Base-by-base conservation (phyloP, 1,139 yeast species). In the Barnettozyma hawaiiensis region DNA sequence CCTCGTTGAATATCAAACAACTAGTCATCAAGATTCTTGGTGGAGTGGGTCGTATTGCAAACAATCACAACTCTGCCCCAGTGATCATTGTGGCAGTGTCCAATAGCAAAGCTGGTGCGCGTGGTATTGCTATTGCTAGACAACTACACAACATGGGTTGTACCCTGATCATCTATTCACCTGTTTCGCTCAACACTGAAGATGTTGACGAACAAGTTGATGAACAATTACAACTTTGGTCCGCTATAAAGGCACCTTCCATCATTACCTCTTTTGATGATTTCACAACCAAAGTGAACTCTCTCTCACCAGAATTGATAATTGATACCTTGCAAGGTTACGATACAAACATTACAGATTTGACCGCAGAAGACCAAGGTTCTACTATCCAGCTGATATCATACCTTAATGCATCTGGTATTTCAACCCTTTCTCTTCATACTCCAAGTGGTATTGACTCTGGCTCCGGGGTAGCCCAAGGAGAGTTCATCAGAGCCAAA, bases 361-460 rank as follows among this genome's bases (percentile, higher is more conserved):
- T 74, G 40, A 63, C 70, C 55, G 75, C 64, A 41, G 77, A 72
- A 40, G 82, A 76, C 45, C 63, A 73, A 23, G 58, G 65, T 23
- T 62, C 63, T 5, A 74, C 76, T n/a, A 53, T 57, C 8, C 58
- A 64, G n/a, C 55, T 83, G 20, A 71, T 85, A 23, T 64, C 64
- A 15, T 89, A 96, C 96, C 76, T 85, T 48, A 83, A 84, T 50
- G 67, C 66, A 39, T 73, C 73, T n/a, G 68, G 66, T 32, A 65
- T 66, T 37, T 65, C 73, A 8, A 73, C 76, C 39, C 65, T 81
- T 67, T 83, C 95, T 0, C 61, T 89, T 22, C 96, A 87, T 55
- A 76, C 85, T 27, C 94, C 96, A 3, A 75, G 90, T 0, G 96
- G 96, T 7, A 69, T 85, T 34, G 96, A 87, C 57, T 83, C 94